Percentiles rank a stretch among this genome's conserved stretches.
Conservation (phyloP, 129 eudicot genomes). For the Ambrosia artemisiifolia region DNA sequence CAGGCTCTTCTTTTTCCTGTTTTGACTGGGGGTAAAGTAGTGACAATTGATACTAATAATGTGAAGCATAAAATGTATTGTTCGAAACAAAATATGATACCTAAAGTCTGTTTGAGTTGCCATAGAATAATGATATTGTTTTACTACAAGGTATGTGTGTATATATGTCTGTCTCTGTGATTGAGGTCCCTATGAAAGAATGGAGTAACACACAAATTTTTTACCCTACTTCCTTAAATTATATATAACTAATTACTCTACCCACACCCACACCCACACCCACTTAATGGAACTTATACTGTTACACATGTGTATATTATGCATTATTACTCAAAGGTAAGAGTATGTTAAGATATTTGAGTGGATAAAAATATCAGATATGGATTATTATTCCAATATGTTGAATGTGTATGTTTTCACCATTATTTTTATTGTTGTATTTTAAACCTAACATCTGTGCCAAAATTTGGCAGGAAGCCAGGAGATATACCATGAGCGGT, state of each 20-base stretch:
- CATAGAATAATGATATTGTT: conserved; percentile 1
- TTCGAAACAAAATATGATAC: neutral
- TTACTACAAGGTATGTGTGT: neutral
- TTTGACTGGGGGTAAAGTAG: neutral
- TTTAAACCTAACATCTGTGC: neutral
- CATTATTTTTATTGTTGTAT: neutral
- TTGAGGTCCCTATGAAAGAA: neutral
- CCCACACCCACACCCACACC: neutral
- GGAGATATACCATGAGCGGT: conserved; percentile 66
- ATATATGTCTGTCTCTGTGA: neutral
- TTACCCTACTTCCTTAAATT: neutral
- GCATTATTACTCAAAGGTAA: conserved; percentile 6
- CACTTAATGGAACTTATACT: neutral
- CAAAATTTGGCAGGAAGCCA: conserved; percentile 49
- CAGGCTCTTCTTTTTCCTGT: conserved; percentile 2
- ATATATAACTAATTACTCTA: neutral
- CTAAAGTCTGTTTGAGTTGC: neutral
- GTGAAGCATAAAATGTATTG: neutral
- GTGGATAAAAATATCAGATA: neutral
- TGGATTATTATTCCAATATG: neutral
- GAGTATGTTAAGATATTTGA: neutral
- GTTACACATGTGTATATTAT: neutral
- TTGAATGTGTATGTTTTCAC: neutral
- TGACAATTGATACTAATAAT: conserved; percentile 1
- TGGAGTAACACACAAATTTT: neutral